These are phyloP conservation scores for Sporobolomyces roseus DNA, from an alignment of 768 basidiomycete genomes.

Conservation along the genomic window DNA sequence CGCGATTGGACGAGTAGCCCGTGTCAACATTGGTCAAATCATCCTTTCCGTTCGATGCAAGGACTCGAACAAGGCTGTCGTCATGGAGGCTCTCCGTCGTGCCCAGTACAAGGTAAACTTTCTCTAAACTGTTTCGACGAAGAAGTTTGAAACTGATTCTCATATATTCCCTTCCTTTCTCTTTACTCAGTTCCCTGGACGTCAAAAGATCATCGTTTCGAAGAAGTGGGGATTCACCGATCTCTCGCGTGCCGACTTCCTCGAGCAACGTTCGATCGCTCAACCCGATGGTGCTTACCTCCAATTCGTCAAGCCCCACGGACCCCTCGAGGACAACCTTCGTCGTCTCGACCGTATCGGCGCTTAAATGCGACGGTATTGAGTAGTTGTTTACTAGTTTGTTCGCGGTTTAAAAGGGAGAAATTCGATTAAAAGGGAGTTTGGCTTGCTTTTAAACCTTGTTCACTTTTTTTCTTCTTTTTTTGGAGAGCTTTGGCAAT, in stretches of 20 bases:
- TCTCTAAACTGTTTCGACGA: neutral
- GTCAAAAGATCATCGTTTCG: conserved; percentile 92
- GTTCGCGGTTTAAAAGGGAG: neutral
- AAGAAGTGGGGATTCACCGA: conserved; percentile 89
- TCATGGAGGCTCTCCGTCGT: conserved; percentile 94
- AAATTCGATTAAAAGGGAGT: no score
- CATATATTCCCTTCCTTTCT: neutral
- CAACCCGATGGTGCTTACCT: conserved; percentile 89
- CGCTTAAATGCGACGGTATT: conserved; percentile 8
- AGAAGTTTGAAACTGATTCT: neutral
- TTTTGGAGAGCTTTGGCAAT: no score
- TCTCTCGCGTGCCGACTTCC: conserved; percentile 82
- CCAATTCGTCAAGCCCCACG: conserved; percentile 85
- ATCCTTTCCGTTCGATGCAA: conserved; percentile 88
- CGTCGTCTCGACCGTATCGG: conserved; percentile 56
- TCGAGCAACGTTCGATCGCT: conserved; percentile 58
- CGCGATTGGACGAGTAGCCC: conserved; percentile 91
- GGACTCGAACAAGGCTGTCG: conserved; percentile 76
- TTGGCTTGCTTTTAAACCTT: no score
- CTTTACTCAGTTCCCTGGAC: conserved; percentile 86
- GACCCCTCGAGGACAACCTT: conserved; percentile 77
- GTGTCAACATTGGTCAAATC: conserved; percentile 95
- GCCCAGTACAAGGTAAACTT: conserved; percentile 77
- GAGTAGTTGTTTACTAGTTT: neutral
- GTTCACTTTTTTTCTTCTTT: no score